These are phyloP conservation scores for Triticum dicoccoides DNA, from an alignment of 176 grass and related monocot genomes.

Conservation along the genomic window DNA sequence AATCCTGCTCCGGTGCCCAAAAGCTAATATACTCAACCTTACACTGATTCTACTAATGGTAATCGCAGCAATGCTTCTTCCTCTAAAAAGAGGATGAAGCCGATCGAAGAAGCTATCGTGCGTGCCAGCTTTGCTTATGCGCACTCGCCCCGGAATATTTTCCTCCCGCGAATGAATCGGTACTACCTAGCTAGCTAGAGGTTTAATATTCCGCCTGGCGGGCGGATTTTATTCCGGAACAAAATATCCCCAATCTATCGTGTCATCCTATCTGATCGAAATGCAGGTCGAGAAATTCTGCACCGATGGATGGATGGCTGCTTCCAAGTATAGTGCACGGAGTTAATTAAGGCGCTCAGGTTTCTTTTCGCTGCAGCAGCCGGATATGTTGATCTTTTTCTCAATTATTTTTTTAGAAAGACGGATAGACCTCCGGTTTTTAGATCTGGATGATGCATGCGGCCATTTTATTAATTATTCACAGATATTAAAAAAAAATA, in stretches of 20 bases:
- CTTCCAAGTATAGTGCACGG: neutral
- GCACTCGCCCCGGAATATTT: neutral
- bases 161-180: no score
- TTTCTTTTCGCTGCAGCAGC: neutral
- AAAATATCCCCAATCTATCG: neutral
- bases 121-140: neutral
- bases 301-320: neutral
- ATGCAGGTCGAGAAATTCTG: neutral
- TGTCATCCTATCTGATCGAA: neutral
- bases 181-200: neutral
- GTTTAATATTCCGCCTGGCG: slow-evolving; percentile 11
- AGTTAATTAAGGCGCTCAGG: neutral
- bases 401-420: no score
- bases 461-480: no score
- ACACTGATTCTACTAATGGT: neutral
- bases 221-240: slow-evolving; percentile 28
- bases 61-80: neutral
- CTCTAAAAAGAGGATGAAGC: neutral
- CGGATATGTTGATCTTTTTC: neutral
- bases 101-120: neutral
- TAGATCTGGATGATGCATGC: no score
- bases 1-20: neutral
- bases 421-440: no score
- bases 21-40: neutral
- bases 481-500: no score